Evolutionary conservation across 2,329 filamentous ascomycete species (phyloP), one percentile per base, ranked within the genome.

Genomic region (Xylariaceae sp.): DNA sequence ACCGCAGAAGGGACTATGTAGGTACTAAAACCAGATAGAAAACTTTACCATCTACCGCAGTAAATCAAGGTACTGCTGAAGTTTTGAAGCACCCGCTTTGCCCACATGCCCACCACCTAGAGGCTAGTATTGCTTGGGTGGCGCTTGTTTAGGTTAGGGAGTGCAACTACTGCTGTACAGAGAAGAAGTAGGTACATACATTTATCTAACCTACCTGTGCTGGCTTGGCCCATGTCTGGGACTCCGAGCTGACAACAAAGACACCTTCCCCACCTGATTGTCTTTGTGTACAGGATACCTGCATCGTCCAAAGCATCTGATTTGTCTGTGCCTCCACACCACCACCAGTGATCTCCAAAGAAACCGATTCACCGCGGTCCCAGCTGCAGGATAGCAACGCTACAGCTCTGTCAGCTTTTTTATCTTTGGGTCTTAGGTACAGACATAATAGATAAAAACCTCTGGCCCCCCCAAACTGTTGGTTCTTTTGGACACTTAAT

Each of bases 351-450:
- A 41, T 40, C 32, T 39, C 35, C 32, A 38, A 36, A 33, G 31
- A 26, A 19, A 17, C 34, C 37, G 41, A 38, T 39, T 44, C 41
- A 41, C 41, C 41, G 38, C 38, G 41, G n/a, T 36, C 39, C 36
- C 39, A 47, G 44, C 45, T 40, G 41, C 39, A 44, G 45, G 42
- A 43, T 43, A 43, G 41, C 45, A 45, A 45, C 39, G 38, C 42
- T 38, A 32, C 35, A 35, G 41, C 37, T 41, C 31, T 40, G 39
- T 41, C 44, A 45, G 34, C 37, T 38, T 30, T 40, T 31, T 35
- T 31, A 26, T 34, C 11, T 24, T 42, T 38, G 28, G 31, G 34
- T 36, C 21, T 36, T 27, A 23, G 18, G 31, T 40, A 24, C 23
- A 23, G 18, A 27, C 37, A 24, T 28, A 36, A 41, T 36, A 47